Conservation (phyloP, 208 protist species). For the Acanthamoeba healyi region DNA sequence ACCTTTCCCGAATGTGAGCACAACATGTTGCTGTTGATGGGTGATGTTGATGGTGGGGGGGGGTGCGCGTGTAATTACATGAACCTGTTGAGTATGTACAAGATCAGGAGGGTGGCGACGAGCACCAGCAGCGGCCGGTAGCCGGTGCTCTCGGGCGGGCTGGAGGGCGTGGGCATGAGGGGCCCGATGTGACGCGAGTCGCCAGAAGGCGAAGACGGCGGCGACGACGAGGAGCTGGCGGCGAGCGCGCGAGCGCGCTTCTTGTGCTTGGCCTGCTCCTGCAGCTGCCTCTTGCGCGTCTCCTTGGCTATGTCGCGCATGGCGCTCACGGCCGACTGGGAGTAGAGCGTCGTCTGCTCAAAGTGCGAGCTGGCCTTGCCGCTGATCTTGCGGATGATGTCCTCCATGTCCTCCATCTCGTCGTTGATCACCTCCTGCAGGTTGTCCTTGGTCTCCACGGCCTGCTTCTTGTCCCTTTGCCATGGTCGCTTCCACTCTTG, state of each 20-base stretch:
- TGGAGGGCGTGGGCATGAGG: neutral
- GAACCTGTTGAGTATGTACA: conserved; percentile 53
- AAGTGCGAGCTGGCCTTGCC: neutral
- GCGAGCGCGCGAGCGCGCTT: neutral
- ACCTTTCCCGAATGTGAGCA: too few relatives aligned
- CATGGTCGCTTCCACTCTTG: conserved; percentile 41
- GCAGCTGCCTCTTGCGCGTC: neutral
- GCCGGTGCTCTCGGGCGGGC: neutral
- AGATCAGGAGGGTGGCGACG: neutral
- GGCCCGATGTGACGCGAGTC: neutral
- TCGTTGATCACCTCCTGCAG: conserved; percentile 34
- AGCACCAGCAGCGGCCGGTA: neutral
- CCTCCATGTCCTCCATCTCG: conserved; percentile 56
- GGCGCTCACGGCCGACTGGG: conserved; percentile 52
- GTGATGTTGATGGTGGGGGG: too few relatives aligned
- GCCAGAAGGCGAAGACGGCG: neutral
- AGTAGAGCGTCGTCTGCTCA: conserved; percentile 10
- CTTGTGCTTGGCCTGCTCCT: neutral
- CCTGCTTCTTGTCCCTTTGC: conserved; percentile 16
- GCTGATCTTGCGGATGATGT: conserved; percentile 33
- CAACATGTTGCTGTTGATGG: too few relatives aligned
- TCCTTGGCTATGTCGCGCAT: conserved; percentile 41
- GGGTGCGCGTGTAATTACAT: conserved; percentile 35
- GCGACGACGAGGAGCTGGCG: neutral
- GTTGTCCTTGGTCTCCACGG: conserved; percentile 29